Base-by-base conservation (phyloP, 352 stramenopile species). In the Globisporangium nodosum region DNA sequence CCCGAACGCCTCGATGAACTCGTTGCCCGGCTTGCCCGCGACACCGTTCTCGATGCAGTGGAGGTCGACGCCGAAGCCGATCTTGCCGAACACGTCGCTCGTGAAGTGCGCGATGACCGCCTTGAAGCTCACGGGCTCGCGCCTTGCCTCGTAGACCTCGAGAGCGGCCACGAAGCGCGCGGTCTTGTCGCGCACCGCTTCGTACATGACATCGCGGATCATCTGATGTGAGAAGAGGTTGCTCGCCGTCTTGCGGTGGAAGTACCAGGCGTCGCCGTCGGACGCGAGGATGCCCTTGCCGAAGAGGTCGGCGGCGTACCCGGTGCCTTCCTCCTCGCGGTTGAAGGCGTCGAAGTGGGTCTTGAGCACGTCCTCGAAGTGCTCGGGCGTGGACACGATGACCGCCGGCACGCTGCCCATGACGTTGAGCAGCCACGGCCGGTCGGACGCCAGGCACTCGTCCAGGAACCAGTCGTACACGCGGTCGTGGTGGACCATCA, bases 221-320 rank as follows among this genome's bases (percentile, higher is more conserved):
- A 58, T 60, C 0, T 66, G 59, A 20, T 68, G 61, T 16, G 72
- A 73, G 60, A 85, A 88, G 51, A 85, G 56, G 6, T 73, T 69
- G 52, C 69, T 82, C 8, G 70, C 59, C 0, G 73, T 79, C 69
- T 84, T 85, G 45, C 77, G 73, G 50, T 87, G 74, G 16, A 67
- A 63, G 5, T 68, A 40, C 72, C 74, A 81, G 49, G 70, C 72
- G 52, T 63, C 53, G 0, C 61, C 63, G 40, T 85, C 70, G 13
- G 71, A 63, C 3, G 63, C 56, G 30, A 82, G 74, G 37, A 81
- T 77, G 12, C 73, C 69, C 9, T 75, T 52, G 18, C 66, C 70
- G 2, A 81, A 18, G 3, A 85, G 52, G 18, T 71, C 72, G 15
- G 56, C 48, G 1, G 78, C 61, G 49, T 4, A 4, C 33, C 11